phyloP scores from a whole-genome alignment of 2,329 filamentous ascomycete genomes.

The Exophiala xenobiotica region DNA sequence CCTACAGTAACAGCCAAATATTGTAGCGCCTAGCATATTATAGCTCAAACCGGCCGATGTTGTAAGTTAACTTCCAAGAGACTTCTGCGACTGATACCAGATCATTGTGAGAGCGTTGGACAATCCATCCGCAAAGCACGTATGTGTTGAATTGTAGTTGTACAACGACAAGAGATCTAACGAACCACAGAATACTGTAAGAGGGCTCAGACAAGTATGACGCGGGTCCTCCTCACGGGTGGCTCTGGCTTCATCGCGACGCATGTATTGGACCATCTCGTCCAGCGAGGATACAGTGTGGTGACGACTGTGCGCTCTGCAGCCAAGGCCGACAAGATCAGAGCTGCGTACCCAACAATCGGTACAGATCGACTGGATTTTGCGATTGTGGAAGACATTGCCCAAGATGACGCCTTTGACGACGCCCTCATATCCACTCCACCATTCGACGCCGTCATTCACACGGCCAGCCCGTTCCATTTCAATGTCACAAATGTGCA shows the following conservation, averaged over 20 bases:
- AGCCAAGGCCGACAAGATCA: conserved; percentile 60
- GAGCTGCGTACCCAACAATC: conserved; percentile 49
- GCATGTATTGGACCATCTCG: conserved; percentile 58
- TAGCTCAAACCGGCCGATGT: neutral
- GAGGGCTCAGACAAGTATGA: no score
- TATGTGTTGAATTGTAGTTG: neutral
- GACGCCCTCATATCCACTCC: conserved; percentile 59
- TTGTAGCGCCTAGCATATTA: conserved; percentile 1
- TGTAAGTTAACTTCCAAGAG: neutral
- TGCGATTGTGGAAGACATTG: conserved; percentile 69
- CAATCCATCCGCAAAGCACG: neutral
- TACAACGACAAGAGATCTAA: neutral
- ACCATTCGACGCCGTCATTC: conserved; percentile 70
- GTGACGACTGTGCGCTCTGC: conserved; percentile 62
- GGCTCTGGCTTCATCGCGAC: conserved; percentile 65
- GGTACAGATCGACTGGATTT: conserved; percentile 60
- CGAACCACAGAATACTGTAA: no score
- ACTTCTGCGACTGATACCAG: neutral
- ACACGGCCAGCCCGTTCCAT: conserved; percentile 72
- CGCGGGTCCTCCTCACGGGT: conserved; percentile 42
- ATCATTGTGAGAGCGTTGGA: conserved; percentile 2
- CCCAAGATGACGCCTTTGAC: conserved; percentile 67
- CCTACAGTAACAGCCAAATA: neutral
- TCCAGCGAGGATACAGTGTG: conserved; percentile 57
- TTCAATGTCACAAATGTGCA: conserved; percentile 68